phyloP scores from a whole-genome alignment of 2,329 filamentous ascomycete genomes.

The Claviceps arundinis region DNA sequence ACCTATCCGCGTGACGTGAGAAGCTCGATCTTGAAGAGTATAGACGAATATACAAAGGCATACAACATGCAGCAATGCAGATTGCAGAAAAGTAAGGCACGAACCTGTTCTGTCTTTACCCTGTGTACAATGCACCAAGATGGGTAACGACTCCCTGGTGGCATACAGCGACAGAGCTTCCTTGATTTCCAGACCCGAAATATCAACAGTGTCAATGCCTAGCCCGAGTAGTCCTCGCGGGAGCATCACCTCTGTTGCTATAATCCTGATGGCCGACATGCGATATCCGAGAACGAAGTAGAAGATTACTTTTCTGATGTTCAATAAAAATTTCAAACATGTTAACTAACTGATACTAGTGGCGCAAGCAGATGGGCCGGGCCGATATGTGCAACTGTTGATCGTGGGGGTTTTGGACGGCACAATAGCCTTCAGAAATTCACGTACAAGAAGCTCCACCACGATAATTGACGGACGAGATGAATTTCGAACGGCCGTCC shows the following conservation, averaged over 20 bases:
- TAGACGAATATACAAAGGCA: not conserved
- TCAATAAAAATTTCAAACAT: not conserved
- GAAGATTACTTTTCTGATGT: conserved; percentile 32
- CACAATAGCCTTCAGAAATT: not conserved
- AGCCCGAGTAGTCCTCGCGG: conserved; percentile 59
- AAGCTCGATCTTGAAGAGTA: not conserved
- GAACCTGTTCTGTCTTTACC: conserved; percentile 60
- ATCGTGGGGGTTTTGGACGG: not conserved
- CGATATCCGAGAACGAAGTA: conserved; percentile 56
- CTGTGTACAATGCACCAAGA: conserved; percentile 73
- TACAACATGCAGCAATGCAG: not conserved
- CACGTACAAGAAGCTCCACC: conserved; percentile 48
- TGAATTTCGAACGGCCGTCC: conserved; percentile 56
- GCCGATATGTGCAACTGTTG: not conserved
- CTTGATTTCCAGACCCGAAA: conserved; percentile 49
- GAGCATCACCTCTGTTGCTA: conserved; percentile 58
- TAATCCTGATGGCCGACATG: conserved; percentile 52
- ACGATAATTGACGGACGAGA: conserved; percentile 54
- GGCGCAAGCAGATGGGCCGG: not conserved
- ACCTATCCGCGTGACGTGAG: conserved; percentile 30
- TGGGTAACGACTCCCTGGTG: conserved; percentile 36
- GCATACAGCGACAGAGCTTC: conserved; percentile 19
- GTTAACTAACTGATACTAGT: too few relatives aligned
- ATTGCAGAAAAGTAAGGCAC: not conserved
- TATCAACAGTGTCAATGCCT: conserved; percentile 54